These are phyloP conservation scores for Pythium sp. DNA, from an alignment of 352 stramenopile genomes.

Conservation along the genomic window DNA sequence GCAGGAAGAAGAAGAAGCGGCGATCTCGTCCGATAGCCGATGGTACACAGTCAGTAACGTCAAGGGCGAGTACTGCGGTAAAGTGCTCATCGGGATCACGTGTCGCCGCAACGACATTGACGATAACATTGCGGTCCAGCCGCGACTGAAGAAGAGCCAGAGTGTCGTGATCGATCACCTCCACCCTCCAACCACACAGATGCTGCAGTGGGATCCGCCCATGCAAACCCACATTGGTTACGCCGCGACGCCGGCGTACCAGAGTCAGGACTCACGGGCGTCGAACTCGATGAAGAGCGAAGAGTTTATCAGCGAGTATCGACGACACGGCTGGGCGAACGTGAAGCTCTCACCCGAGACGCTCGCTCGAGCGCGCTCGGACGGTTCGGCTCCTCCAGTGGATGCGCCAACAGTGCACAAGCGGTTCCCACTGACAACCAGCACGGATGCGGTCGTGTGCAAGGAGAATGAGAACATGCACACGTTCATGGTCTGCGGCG, in stretches of 20 bases:
- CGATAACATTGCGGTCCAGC: conserved; percentile 32
- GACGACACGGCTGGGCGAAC: conserved; percentile 75
- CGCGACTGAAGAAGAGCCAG: conserved; percentile 72
- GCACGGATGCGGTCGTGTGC: conserved; percentile 60
- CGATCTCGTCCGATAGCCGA: conserved; percentile 66
- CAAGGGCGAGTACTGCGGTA: conserved; percentile 86
- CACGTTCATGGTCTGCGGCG: conserved; percentile 89
- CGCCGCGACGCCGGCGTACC: conserved; percentile 32
- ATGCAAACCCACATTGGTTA: conserved; percentile 22
- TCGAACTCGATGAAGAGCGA: conserved; percentile 30
- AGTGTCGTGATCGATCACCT: conserved; percentile 71
- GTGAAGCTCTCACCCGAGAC: conserved; percentile 75
- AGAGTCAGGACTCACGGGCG: conserved; percentile 12
- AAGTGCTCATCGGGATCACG: conserved; percentile 79
- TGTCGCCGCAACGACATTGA: conserved; percentile 40
- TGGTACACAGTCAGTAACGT: conserved; percentile 86
- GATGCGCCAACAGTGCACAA: conserved; percentile 36
- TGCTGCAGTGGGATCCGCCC: conserved; percentile 69
- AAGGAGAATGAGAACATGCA: conserved; percentile 88
- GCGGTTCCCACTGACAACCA: conserved; percentile 31
- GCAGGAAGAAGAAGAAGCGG: conserved; percentile 59
- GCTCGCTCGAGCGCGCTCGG: conserved; percentile 48
- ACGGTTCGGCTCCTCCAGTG: conserved; percentile 42
- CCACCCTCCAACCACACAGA: conserved; percentile 64
- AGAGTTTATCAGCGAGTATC: conserved; percentile 41